Evolutionary conservation across 2,329 filamentous ascomycete genomes (phyloP).

Genomic region (Chrysosporium keratinophilum): DNA sequence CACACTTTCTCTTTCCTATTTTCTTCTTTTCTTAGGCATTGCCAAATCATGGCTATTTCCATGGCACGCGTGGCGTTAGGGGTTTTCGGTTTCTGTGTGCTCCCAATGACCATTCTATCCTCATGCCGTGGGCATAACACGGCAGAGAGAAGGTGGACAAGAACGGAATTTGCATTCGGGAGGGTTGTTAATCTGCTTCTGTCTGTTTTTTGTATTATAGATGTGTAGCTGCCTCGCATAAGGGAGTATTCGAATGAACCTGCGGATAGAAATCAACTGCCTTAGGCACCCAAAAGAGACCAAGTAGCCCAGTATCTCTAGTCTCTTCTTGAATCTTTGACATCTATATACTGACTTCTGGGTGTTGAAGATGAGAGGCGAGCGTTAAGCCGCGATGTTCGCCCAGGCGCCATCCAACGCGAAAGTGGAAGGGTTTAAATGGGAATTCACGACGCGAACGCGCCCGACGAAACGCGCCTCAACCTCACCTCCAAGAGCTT

Average conservation of each 20-base stretch:
- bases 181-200: too few species aligned
- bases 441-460: constrained; percentile 3
- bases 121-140: not conserved
- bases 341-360: too few species aligned
- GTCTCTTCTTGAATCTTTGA: too few species aligned
- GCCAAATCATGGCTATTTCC: not conserved
- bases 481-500: not conserved
- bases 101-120: not conserved
- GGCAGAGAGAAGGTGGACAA: too few species aligned
- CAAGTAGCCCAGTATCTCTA: too few species aligned
- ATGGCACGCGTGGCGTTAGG: not conserved
- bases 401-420: not conserved
- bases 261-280: too few species aligned
- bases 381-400: not conserved
- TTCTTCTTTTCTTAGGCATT: not conserved
- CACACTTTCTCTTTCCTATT: not conserved
- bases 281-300: too few species aligned
- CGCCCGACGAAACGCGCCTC: not conserved
- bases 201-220: too few species aligned
- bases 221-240: too few species aligned
- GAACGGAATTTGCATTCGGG: too few species aligned
- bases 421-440: constrained; percentile 2
- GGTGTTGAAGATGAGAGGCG: not conserved
- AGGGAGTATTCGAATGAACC: too few species aligned
- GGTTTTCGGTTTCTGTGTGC: not conserved